phyloP scores from a whole-genome alignment of 108 stramenopile species.

The Schizochytrium sp. region DNA sequence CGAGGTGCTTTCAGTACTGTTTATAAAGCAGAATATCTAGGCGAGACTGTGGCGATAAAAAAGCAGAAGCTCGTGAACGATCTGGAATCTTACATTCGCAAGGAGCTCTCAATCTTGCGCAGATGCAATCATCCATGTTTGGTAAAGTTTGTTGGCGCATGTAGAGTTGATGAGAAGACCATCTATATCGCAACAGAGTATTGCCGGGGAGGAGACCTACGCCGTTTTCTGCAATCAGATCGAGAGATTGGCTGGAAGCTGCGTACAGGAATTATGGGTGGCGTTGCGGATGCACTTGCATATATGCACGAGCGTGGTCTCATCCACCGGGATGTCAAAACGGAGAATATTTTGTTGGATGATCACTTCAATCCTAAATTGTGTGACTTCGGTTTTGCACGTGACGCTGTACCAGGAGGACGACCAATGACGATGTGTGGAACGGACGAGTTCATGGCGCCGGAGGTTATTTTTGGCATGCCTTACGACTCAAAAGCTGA shows the following conservation, averaged over 20 bases:
- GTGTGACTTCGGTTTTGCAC: constrained; percentile 65
- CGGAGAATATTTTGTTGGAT: constrained; percentile 64
- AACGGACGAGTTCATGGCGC: constrained; percentile 68
- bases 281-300: constrained; percentile 40
- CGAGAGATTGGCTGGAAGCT: constrained; percentile 60
- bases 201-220: not conserved
- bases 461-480: constrained; percentile 64
- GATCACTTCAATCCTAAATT: constrained; percentile 50
- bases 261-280: constrained; percentile 8
- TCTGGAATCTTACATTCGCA: constrained; percentile 59
- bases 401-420: constrained; percentile 24
- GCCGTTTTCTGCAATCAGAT: constrained; percentile 8
- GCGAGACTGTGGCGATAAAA: constrained; percentile 62
- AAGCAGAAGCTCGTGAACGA: constrained; percentile 56
- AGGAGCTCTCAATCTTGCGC: constrained; percentile 59
- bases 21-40: constrained; percentile 47
- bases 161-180: constrained; percentile 36
- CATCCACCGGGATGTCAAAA: constrained; percentile 66
- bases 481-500: constrained; percentile 54
- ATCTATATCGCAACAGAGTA: constrained; percentile 63
- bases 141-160: constrained; percentile 62
- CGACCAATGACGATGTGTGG: constrained; percentile 66
- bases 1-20: constrained; percentile 61
- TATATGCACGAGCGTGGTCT: constrained; percentile 61
- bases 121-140: constrained; percentile 39